Percentiles rank a stretch among this genome's conserved stretches.
These are phyloP conservation scores for Dryas octopetala DNA, from an alignment of 306 rosid genomes.

Conservation along the genomic window DNA sequence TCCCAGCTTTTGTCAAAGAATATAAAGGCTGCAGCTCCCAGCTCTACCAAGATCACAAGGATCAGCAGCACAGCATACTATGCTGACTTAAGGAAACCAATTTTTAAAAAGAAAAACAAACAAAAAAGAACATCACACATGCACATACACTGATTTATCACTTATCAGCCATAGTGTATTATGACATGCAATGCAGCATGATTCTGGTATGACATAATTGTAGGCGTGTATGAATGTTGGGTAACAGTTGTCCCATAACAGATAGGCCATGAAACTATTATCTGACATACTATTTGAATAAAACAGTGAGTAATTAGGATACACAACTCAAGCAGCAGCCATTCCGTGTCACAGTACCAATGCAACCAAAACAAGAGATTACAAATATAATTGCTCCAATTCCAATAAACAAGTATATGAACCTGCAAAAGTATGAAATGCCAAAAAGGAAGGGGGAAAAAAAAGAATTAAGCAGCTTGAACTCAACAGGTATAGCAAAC, in stretches of 20 bases:
- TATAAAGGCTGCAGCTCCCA: conserved; percentile 83
- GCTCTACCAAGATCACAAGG: conserved; percentile 70
- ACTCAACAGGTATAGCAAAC: conserved; percentile 9
- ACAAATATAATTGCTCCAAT: conserved; percentile 67
- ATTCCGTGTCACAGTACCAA: conserved; percentile 65
- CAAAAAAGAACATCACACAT: background rate
- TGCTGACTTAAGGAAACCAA: conserved; percentile 63
- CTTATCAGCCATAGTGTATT: conserved; percentile 5
- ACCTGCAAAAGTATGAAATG: conserved; percentile 58
- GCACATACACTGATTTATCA: background rate
- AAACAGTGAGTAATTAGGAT: conserved; percentile 47
- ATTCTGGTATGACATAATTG: background rate
- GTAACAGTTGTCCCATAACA: background rate
- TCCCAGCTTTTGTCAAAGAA: conserved; percentile 90
- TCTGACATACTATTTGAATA: background rate
- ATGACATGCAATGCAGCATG: background rate
- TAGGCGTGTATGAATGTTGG: background rate
- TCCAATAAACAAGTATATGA: conserved; percentile 83
- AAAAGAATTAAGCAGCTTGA: conserved; percentile 17
- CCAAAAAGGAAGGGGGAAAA: conserved; percentile 3
- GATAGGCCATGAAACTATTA: background rate
- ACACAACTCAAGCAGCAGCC: conserved; percentile 92
- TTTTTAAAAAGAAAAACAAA: background rate
- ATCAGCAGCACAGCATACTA: conserved; percentile 76
- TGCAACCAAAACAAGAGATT: conserved; percentile 84